Base-by-base conservation (phyloP, 257 asterid species). In the Gardenia jasminoides region DNA sequence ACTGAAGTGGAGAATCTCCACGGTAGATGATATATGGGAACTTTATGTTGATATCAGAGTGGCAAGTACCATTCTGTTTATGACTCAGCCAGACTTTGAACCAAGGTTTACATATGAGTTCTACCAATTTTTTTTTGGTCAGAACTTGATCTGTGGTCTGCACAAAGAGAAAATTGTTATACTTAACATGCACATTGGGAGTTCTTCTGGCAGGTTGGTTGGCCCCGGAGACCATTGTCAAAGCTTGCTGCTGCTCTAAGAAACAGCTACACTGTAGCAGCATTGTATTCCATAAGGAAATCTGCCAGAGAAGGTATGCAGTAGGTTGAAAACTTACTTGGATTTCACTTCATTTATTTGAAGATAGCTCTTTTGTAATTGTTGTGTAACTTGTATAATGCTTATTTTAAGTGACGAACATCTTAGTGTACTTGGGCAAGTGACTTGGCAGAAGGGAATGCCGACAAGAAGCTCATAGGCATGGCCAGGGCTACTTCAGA, bases 401-500 rank as follows among this genome's bases (percentile, higher is more conserved):
- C 77, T 82, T 82, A 83, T 85, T 78, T 86, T 81, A 82, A 89
- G 90, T 94, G 91, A 92, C 89, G 69, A 87, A 89, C 92, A 78
- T 88, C 92, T 91, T 90, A 91, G 86, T 90, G 91, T 92, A 89
- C 94, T 91, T 89, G 90, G 94, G 88, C 90, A 88, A 94, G 96
- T 92, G 92, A 85, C 89, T 86, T 94, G 93, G 97, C 96, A 94
- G 98, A 91, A 87, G 91, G 89, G 83, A 88, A 59, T 80, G 89
- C 75, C 80, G 90, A 93, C 86, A 93, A 87, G 90, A 90, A 81
- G 91, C 91, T 96, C 87, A 92, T 96, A 83, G 98, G 97, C 83
- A 96, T 96, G 97, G 99, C 98, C 47, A 92, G 99, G 5, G 98
- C 99, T 81, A 96, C 98, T 75, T 96, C 98, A 66, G 99, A 96